Base-by-base conservation (phyloP, 73 alveolate species). In the Paraurostyla sp. region DNA sequence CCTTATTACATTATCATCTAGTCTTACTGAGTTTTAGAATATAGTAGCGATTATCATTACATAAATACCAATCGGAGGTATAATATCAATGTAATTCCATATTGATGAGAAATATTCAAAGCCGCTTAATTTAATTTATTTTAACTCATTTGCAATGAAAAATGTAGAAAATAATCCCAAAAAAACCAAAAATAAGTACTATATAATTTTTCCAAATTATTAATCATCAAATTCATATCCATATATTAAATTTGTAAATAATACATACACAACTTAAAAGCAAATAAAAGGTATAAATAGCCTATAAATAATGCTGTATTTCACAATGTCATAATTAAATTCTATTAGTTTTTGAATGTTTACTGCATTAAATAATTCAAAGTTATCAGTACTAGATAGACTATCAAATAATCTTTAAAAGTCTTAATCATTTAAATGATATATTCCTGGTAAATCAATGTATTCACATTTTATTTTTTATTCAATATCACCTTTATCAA, bases 1-100 rank as follows among this genome's bases (percentile, higher is more conserved):
- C 9, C 56, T 56, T 2, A 1, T 25, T 25, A 38, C 68, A 0
- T 7, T 43, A 20, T 50, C 93, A 38, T 38, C 58, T 22, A 35
- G 9, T 7, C 11, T 38, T 16, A 32, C 11, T 16, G 46, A 33
- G 18, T 54, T 27, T 29, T 23, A 2, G 2, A 60, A 29, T 0
- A 23, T 25, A 2, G 16, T 20, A 33, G 32, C 57, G 13, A 40
- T 13, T 38, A 43, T 0, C 23, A 36, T 30, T 13, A 71, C 35
- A 29, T 4, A 63, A 11, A 49, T 36, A 22, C 82, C 82, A 18
- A 65, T 6, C 9, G 63, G 49, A 22, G 86, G 68, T 2, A 65
- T 46, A 15, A 65, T 23, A 57, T 83, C 92, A 0, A 63, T 41
- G 27, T 46, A 63, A 45, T 83, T 83, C 92, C 92, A 83, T 13